These are phyloP conservation scores for Wickerhamiella vanderwaltii DNA, from an alignment of 805 yeast genomes.

Conservation along the genomic window DNA sequence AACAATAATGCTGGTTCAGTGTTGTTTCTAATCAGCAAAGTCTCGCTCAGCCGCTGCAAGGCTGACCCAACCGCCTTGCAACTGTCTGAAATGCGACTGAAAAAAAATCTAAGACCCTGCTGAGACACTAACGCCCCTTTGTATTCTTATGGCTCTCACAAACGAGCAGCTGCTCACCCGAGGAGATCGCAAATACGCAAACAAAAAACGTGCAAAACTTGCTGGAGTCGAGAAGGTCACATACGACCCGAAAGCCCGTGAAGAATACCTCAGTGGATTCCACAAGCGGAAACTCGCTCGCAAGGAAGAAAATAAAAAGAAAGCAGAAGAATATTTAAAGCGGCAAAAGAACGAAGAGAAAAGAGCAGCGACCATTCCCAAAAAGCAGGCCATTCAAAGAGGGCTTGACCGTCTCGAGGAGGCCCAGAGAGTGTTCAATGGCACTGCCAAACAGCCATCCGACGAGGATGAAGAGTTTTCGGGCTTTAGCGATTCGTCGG, in stretches of 20 bases:
- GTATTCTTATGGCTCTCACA: constrained; percentile 11
- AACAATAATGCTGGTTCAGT: too few species aligned
- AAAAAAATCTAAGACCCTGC: too few species aligned
- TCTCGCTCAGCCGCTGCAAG: too few species aligned
- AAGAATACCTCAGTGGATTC: constrained; percentile 83
- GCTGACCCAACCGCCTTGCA: too few species aligned
- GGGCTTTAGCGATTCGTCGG: constrained; percentile 34
- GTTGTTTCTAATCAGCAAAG: too few species aligned
- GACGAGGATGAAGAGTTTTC: constrained; percentile 30
- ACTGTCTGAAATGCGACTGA: too few species aligned
- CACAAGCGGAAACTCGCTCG: constrained; percentile 86
- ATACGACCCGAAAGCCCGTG: constrained; percentile 55
- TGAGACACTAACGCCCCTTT: too few species aligned
- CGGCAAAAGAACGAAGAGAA: constrained; percentile 65
- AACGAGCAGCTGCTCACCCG: constrained; percentile 79
- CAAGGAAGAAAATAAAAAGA: constrained; percentile 72
- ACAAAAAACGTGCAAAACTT: constrained; percentile 41
- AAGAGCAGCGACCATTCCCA: constrained; percentile 54
- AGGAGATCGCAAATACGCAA: constrained; percentile 67
- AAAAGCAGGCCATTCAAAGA: constrained; percentile 41
- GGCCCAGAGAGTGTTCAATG: constrained; percentile 35
- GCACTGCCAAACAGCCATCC: constrained; percentile 19
- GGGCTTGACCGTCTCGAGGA: constrained; percentile 39
- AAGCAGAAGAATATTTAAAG: constrained; percentile 64
- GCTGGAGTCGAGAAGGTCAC: constrained; percentile 65